Evolutionary conservation across 768 basidiomycete species (phyloP), one percentile per base, ranked within the genome.

Genomic region (Lactarius vividus): DNA sequence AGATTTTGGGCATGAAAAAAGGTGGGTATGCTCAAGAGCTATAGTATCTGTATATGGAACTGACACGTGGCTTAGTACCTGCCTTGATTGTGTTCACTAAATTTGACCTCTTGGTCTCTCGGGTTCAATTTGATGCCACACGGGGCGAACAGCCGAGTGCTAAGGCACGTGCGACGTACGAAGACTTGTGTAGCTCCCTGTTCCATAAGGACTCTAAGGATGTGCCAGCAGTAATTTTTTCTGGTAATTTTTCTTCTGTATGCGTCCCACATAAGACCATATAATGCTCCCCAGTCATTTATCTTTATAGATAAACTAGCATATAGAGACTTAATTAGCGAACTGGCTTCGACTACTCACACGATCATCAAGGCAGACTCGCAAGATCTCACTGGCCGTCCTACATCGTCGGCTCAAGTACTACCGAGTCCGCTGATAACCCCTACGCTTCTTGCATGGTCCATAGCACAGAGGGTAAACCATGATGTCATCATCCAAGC

Each of bases 401-500:
- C 46, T 11, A 13, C 9, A 13, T 29, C 9, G 8, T 29, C 33
- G 23, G 39, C 64, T 5, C 20, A 31, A 40, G 7, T 20, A 29
- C 37, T 39, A 39, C 33, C 20, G 16, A 33, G 29, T 4, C 8
- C 13, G 20, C 59, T 4, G 28, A 57, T 42, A 5, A 52, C 54
- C 13, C 56, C 56, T 52, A 60, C 57, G 29, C 18, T 29, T 10
- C 55, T 66, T 33, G 65, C 60, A 0, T 66, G 60, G 60, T 66
- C 65, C 3, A 9, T 35, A 26, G 56, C 65, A 40, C 65, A 66
- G 60, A 62, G 60, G n/a, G 46, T 31, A 16, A 61, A 56, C 26
- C 56, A 37, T 35, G 16, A 33, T 10, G 13, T 61, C 16, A 61
- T 28, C 8, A 42, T 62, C 4, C 29, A 42, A 2, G 56, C 65